Conservation (phyloP, 1,139 yeast species). For the Candida neerlandica region DNA sequence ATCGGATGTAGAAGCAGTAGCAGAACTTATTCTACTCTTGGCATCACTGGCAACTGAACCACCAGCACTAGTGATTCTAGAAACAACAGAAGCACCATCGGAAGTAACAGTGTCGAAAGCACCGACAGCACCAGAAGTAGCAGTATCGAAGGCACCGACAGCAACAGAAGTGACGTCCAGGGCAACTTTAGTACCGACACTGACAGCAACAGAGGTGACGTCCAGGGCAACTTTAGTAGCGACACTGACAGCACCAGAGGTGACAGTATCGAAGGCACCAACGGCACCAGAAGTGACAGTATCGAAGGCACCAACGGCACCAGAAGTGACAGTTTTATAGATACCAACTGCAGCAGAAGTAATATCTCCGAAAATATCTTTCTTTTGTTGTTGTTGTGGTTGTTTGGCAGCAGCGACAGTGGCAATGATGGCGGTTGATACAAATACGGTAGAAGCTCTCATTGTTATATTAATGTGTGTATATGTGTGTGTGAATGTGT, state of each 20-base stretch:
- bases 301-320: constrained; percentile 3
- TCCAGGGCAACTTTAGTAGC: background rate
- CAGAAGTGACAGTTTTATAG: constrained; percentile 8
- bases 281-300: constrained; percentile 5
- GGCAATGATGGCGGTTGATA: constrained; percentile 4
- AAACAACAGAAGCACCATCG: constrained; percentile 8
- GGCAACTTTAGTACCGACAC: background rate
- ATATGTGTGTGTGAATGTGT: background rate
- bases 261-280: constrained; percentile 8
- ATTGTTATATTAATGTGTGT: background rate
- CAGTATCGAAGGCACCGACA: constrained; percentile 6
- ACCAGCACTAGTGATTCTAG: background rate
- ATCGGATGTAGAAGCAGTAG: constrained; percentile 1
- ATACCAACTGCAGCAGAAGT: constrained; percentile 1
- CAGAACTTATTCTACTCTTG: background rate
- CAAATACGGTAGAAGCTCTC: constrained; percentile 5
- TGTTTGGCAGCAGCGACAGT: constrained; percentile 1
- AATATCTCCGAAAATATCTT: constrained; percentile 4
- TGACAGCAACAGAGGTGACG: constrained; percentile 9
- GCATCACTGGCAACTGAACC: background rate
- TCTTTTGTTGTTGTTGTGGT: constrained; percentile 1
- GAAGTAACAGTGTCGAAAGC: constrained; percentile 8
- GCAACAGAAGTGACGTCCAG: constrained; percentile 7
- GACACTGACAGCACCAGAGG: constrained; percentile 5
- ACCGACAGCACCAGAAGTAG: constrained; percentile 6